These are phyloP conservation scores for Penicillium alfredii DNA, from an alignment of 495 filamentous ascomycete genomes.

Conservation along the genomic window DNA sequence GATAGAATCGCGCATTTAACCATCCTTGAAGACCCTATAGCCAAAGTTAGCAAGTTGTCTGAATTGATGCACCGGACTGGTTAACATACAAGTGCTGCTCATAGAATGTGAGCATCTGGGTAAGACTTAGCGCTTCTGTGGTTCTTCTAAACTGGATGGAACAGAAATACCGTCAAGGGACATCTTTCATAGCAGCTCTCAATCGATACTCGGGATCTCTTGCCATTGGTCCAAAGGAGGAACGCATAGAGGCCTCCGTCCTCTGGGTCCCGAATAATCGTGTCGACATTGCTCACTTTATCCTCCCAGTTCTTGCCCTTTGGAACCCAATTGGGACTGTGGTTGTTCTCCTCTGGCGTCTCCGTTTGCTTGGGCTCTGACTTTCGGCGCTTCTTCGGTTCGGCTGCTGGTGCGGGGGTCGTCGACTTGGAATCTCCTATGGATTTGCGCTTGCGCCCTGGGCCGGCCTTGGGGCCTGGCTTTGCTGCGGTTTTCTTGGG, in stretches of 20 bases:
- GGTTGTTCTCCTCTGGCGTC: conserved; percentile 10
- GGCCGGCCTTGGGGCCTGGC: conserved; percentile 9
- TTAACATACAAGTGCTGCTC: conserved; percentile 40
- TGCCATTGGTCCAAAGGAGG: conserved; percentile 51
- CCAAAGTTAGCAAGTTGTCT: conserved; percentile 15
- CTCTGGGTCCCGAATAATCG: conserved; percentile 46
- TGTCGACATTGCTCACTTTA: conserved; percentile 49
- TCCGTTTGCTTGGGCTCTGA: conserved; percentile 16
- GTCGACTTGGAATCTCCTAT: conserved; percentile 27
- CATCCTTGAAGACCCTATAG: conserved; percentile 35
- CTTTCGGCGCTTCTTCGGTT: conserved; percentile 22
- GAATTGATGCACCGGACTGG: not conserved
- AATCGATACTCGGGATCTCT: conserved; percentile 32
- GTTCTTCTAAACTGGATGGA: too few species aligned
- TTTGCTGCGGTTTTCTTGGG: conserved; percentile 33
- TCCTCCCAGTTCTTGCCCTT: conserved; percentile 53
- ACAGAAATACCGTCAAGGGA: conserved; percentile 32
- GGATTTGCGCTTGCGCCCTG: conserved; percentile 36
- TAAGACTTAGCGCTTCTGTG: conserved; percentile 11
- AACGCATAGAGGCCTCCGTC: conserved; percentile 41
- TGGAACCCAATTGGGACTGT: conserved; percentile 38
- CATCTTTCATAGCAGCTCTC: conserved; percentile 39
- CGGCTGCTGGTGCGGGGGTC: conserved; percentile 10
- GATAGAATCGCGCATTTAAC: conserved; percentile 7
- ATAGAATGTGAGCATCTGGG: conserved; percentile 44